These are phyloP conservation scores for Tylopilus plumbeoviolaceoides DNA, from an alignment of 768 basidiomycete species.

Conservation along the genomic window DNA sequence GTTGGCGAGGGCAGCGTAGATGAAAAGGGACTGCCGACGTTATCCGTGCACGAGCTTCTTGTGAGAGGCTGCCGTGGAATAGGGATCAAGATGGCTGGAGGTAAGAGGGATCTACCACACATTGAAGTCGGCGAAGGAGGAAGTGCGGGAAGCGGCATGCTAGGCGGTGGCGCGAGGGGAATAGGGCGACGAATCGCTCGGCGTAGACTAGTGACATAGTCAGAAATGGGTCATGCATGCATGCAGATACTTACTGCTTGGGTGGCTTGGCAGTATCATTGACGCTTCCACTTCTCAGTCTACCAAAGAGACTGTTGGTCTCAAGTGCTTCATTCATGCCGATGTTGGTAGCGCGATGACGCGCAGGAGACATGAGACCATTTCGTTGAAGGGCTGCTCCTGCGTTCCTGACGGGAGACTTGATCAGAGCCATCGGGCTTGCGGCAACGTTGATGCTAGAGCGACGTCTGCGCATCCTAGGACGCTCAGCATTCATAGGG, in stretches of 20 bases:
- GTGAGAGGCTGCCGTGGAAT: conserved; percentile 19
- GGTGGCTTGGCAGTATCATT: conserved; percentile 28
- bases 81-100: conserved; percentile 18
- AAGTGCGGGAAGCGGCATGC: conserved; percentile 26
- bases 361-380: conserved; percentile 34
- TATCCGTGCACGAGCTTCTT: conserved; percentile 1
- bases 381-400: conserved; percentile 48
- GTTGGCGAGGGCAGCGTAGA: conserved; percentile 1
- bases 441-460: conserved; percentile 55
- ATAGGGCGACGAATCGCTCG: conserved; percentile 33
- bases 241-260: conserved; percentile 29
- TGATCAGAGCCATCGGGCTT: conserved; percentile 55
- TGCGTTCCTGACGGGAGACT: conserved; percentile 51
- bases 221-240: not conserved
- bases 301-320: conserved; percentile 43
- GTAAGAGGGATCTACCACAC: conserved; percentile 11
- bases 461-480: conserved; percentile 55
- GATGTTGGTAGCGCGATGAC: conserved; percentile 47
- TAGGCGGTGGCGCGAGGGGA: conserved; percentile 28
- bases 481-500: conserved; percentile 26
- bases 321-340: conserved; percentile 32
- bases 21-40: not conserved
- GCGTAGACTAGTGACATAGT: conserved; percentile 33
- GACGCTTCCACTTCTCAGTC: conserved; percentile 55
- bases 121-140: conserved; percentile 23